These are phyloP conservation scores for Sarocladiaceae sp. DNA, from an alignment of 2,329 filamentous ascomycete species.

Conservation along the genomic window DNA sequence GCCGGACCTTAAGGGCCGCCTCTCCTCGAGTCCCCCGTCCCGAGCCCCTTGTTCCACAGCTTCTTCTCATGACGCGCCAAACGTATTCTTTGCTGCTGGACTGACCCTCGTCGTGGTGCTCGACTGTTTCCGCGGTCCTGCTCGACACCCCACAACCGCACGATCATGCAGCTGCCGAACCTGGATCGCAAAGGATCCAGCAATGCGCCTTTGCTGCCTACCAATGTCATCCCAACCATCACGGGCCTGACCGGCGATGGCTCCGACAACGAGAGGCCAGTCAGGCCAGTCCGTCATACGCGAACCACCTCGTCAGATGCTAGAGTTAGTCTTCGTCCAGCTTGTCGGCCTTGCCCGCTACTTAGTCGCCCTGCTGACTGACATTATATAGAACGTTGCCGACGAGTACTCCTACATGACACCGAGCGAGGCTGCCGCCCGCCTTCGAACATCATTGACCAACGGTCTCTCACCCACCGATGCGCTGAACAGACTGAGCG, in stretches of 20 bases:
- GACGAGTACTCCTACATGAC: slow-evolving; percentile 62
- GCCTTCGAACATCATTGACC: slow-evolving; percentile 73
- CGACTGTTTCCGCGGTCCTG: not conserved
- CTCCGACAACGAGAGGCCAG: slow-evolving; percentile 19
- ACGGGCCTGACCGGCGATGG: slow-evolving; percentile 20
- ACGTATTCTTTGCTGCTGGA: slow-evolving; percentile 10
- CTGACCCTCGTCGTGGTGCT: slow-evolving; percentile 3
- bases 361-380: not conserved
- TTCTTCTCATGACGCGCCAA: slow-evolving; percentile 5
- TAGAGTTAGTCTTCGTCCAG: slow-evolving; percentile 34
- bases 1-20: not conserved
- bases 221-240: slow-evolving; percentile 27
- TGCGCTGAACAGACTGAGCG: slow-evolving; percentile 70
- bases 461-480: slow-evolving; percentile 76
- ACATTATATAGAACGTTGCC: slow-evolving; percentile 39
- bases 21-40: not conserved
- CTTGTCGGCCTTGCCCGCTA: not conserved
- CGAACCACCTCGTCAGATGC: slow-evolving; percentile 51
- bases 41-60: slow-evolving; percentile 11
- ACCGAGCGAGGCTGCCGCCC: slow-evolving; percentile 70
- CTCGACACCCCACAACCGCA: slow-evolving; percentile 13
- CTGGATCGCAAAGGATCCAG: slow-evolving; percentile 24
- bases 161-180: slow-evolving; percentile 33
- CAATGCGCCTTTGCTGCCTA: slow-evolving; percentile 26
- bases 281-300: slow-evolving; percentile 27